A percentile compares a stretch with the other conserved stretches of the same genome.
phyloP scores from a whole-genome alignment of 208 protist species.

The Leishmania arabica region DNA sequence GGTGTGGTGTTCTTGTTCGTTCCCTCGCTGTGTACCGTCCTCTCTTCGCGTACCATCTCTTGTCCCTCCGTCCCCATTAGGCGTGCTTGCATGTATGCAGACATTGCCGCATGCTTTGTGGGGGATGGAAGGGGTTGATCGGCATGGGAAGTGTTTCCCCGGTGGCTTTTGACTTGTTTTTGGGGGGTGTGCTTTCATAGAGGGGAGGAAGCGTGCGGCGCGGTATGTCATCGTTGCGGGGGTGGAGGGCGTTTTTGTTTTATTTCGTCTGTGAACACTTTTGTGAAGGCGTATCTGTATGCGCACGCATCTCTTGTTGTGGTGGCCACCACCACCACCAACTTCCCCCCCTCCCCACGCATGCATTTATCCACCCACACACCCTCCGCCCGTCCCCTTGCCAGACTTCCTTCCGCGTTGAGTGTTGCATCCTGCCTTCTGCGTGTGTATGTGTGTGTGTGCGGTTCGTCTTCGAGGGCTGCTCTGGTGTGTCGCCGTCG shows the following conservation, averaged over 20 bases:
- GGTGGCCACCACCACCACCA: not conserved
- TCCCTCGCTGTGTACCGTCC: not conserved
- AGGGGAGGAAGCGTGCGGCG: not conserved
- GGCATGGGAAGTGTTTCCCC: not conserved
- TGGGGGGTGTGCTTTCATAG: not conserved
- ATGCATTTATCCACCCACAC: not conserved
- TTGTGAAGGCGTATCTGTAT: not conserved
- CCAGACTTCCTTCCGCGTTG: not conserved
- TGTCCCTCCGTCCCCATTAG: not conserved
- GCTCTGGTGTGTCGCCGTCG: too few relatives aligned
- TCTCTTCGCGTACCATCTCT: not conserved
- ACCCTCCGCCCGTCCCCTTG: not conserved
- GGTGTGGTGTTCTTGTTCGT: not conserved
- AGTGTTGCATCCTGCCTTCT: too few relatives aligned
- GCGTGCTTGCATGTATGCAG: not conserved
- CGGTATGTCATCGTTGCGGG: not conserved
- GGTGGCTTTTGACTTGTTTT: not conserved
- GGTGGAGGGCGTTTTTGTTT: too few relatives aligned
- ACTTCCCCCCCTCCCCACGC: not conserved
- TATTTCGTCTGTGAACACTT: not conserved
- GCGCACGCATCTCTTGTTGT: not conserved
- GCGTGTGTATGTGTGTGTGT: too few relatives aligned
- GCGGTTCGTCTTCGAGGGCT: not conserved
- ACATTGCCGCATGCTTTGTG: not conserved
- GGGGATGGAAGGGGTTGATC: not conserved